phyloP scores from a whole-genome alignment of 179 eudicot genomes.

The Corrigiola litoralis region DNA sequence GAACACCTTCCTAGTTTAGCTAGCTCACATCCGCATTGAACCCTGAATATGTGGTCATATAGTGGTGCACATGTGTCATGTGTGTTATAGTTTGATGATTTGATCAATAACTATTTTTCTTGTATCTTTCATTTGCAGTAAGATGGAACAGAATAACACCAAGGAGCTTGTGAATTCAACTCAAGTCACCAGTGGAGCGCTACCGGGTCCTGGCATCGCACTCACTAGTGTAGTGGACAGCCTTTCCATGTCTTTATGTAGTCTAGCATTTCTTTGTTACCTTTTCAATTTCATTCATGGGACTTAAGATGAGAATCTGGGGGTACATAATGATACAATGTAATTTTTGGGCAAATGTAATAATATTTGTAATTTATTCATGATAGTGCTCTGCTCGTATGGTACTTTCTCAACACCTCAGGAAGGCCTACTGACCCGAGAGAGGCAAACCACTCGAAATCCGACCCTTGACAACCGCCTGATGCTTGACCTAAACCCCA shows the following conservation, averaged over 20 bases:
- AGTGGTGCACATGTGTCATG: too few relatives aligned
- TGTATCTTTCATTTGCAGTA: constrained; percentile 35
- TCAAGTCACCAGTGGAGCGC: constrained; percentile 35
- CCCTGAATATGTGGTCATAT: too few relatives aligned
- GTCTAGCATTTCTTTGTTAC: constrained; percentile 24
- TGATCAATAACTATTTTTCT: neutral
- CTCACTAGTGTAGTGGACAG: constrained; percentile 9
- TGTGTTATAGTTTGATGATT: too few relatives aligned
- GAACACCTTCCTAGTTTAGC: too few relatives aligned
- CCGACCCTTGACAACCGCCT: too few relatives aligned
- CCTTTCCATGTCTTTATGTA: constrained; percentile 21
- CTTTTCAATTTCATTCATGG: constrained; percentile 24
- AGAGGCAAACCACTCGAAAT: too few relatives aligned
- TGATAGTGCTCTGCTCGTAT: constrained; percentile 9
- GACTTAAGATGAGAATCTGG: constrained; percentile 10
- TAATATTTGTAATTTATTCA: constrained; percentile 14
- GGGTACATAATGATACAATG: constrained; percentile 21
- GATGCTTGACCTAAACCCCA: too few relatives aligned
- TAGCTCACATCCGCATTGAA: too few relatives aligned
- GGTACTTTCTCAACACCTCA: too few relatives aligned
- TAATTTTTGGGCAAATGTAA: constrained; percentile 30
- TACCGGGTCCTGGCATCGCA: constrained; percentile 7
- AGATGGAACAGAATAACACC: constrained; percentile 39
- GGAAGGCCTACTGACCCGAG: neutral
- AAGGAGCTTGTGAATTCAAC: constrained; percentile 52